Percentiles rank a stretch among this genome's conserved stretches.
phyloP scores from a whole-genome alignment of 2,329 filamentous ascomycete species.

The Gyromitra esculenta region DNA sequence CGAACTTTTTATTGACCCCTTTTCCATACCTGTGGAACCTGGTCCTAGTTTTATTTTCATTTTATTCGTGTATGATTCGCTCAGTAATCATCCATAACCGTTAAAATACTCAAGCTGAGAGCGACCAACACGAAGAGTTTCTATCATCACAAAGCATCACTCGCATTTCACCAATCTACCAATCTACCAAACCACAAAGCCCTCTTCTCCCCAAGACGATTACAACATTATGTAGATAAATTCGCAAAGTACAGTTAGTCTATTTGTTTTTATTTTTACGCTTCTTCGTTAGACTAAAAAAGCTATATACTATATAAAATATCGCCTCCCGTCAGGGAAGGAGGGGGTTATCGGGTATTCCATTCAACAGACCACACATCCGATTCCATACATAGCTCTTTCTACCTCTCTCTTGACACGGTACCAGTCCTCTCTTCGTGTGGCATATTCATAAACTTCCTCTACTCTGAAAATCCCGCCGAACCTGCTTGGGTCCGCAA shows the following conservation, averaged over 20 bases:
- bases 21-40: too few relatives aligned
- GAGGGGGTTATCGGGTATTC: background rate
- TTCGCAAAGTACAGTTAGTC: background rate
- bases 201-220: background rate
- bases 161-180: background rate
- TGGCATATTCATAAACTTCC: constrained; percentile 97
- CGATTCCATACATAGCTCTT: constrained; percentile 95
- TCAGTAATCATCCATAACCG: too few relatives aligned
- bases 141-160: constrained; percentile 6
- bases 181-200: background rate
- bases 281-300: background rate
- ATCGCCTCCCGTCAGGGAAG: background rate
- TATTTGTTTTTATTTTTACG: background rate
- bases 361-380: constrained; percentile 67
- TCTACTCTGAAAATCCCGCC: constrained; percentile 92
- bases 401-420: constrained; percentile 87
- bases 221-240: background rate
- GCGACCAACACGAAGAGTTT: background rate
- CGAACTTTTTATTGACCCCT: too few relatives aligned
- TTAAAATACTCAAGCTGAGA: background rate
- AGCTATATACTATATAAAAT: background rate
- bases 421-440: constrained; percentile 94
- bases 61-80: too few relatives aligned
- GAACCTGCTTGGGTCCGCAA: constrained; percentile 90
- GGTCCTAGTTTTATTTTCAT: too few relatives aligned